Evolutionary conservation across 441 rosid genomes (phyloP).

Genomic region (Populus tomentosa): DNA sequence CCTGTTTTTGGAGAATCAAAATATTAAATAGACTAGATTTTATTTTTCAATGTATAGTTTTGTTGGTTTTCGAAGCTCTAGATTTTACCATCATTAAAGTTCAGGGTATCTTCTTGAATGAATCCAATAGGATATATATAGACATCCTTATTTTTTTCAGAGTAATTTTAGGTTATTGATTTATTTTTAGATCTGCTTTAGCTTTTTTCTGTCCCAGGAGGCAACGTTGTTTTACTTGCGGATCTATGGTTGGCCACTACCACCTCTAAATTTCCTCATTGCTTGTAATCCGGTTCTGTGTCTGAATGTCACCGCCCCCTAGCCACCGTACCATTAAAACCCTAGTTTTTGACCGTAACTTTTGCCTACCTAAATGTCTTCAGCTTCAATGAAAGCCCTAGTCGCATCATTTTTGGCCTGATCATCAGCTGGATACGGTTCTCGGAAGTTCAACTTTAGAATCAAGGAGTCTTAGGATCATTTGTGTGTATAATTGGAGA

Average conservation of each 20-base stretch:
- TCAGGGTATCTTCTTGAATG: too few relatives aligned
- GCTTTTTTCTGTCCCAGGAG: background rate
- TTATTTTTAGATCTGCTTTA: background rate
- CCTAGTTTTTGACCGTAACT: background rate
- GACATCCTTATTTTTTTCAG: too few relatives aligned
- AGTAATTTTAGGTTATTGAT: background rate
- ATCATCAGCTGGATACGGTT: background rate
- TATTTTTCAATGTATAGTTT: too few relatives aligned
- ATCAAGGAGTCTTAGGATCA: background rate
- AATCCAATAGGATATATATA: too few relatives aligned
- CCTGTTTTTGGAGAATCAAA: too few relatives aligned
- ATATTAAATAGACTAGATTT: too few relatives aligned
- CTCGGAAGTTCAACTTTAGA: background rate
- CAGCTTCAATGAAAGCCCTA: background rate
- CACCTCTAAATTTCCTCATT: background rate
- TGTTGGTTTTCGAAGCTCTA: too few relatives aligned
- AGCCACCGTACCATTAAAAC: background rate
- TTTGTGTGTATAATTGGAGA: background rate
- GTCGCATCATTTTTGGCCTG: background rate
- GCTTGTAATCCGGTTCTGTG: background rate
- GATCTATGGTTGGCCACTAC: constrained; percentile 2
- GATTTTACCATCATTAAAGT: too few relatives aligned
- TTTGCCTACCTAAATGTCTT: background rate
- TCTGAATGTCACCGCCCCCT: background rate
- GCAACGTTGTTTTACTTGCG: background rate